Percentiles rank a stretch among this genome's conserved stretches.
phyloP scores from a whole-genome alignment of 23 red algal species.

The Chondrus crispus region DNA sequence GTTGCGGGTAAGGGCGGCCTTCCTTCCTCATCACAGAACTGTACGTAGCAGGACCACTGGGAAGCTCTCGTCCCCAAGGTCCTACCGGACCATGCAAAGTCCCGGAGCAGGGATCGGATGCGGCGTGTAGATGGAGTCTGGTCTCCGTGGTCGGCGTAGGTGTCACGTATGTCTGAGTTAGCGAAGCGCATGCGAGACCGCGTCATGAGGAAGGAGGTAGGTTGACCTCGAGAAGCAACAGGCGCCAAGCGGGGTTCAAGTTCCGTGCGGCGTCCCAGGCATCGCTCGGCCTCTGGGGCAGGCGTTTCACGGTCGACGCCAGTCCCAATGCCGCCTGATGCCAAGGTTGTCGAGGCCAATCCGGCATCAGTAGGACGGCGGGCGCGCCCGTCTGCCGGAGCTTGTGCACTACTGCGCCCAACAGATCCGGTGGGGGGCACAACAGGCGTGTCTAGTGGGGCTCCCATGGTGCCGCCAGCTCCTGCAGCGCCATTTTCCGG shows the following conservation, averaged over 20 bases:
- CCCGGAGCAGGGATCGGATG: neutral
- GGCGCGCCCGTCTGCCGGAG: neutral
- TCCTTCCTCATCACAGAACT: neutral
- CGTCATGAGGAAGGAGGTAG: neutral
- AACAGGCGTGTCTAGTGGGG: neutral
- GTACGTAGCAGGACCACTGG: neutral
- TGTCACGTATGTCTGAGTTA: neutral
- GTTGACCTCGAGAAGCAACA: constrained; percentile 5
- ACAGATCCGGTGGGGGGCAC: constrained; percentile 7
- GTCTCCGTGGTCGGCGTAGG: neutral
- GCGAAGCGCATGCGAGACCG: neutral
- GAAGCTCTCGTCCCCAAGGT: neutral
- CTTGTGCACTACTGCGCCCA: constrained; percentile 4
- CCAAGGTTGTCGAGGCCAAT: constrained; percentile 19
- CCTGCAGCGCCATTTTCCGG: neutral
- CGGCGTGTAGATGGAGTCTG: neutral
- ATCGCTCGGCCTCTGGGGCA: neutral
- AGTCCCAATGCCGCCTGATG: neutral
- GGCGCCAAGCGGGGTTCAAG: neutral
- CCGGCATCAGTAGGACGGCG: constrained; percentile 11
- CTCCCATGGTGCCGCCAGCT: neutral
- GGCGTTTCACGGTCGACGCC: neutral
- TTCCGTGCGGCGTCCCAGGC: neutral
- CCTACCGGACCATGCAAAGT: neutral
- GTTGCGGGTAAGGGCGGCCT: neutral